Evolutionary conservation across 192 early-diverging fungal species (phyloP), one percentile per base, ranked within the genome.

Genomic region (Coemansia sp.): DNA sequence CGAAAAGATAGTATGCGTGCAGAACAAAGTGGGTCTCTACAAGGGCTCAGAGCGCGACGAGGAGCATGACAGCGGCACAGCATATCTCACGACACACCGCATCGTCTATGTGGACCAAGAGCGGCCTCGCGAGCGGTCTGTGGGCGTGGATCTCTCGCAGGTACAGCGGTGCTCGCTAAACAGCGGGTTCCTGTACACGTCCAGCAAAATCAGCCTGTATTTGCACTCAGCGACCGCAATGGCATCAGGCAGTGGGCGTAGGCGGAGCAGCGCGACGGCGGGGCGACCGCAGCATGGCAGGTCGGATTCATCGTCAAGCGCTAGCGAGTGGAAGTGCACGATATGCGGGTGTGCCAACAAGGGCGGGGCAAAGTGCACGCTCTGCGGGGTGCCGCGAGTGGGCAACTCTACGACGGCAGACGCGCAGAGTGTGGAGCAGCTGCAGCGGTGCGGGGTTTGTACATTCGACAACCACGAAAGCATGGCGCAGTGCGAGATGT

Each of bases 381-480:
- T 80, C 40, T 85, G 83, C 64, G 83, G 83, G 12, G 78, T 85
- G 22, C 72, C 63, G 27, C 75, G 70, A 3, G 69, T 73, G 44
- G 73, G 34, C 20, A 47, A 64, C 38, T 49, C 64, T 41, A 11
- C 39, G 15, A 29, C 29, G 36, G 64, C 29, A 12, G 31, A 55
- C 41, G 44, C 38, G 40, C 64, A 31, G 18, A 39, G 52, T 29
- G 50, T 27, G 27, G 62, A 75, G 57, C 69, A 69, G 60, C 18
- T 47, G 15, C 44, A 71, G n/a, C 69, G 80, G 9, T 98, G 96
- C 70, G 86, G 89, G 7, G 76, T 78, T 1, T 98, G 96, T 70
- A 98, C 96, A 20, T 98, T 96, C 71, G 81, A 93, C 47, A 98
- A 98, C 74, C 92, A 95, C 74, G 76, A 87, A 2, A 90, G 89